Base-by-base conservation (phyloP, 1,284 basidiomycete species). In the Pyrrhoderma noxium region DNA sequence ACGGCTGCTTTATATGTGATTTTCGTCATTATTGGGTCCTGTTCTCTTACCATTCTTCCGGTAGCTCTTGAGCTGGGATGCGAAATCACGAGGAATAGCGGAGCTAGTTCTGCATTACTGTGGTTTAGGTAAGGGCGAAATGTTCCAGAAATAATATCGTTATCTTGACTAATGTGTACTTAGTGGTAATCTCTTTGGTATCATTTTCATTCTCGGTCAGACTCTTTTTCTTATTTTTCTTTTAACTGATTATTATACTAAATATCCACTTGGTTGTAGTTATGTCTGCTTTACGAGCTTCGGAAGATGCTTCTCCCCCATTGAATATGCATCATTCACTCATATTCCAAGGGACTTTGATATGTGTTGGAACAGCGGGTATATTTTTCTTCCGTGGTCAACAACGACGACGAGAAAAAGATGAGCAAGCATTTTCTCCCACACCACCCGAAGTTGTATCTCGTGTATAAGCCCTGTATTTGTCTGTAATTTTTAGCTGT, bases 11-110 rank as follows among this genome's bases (percentile, higher is more conserved):
- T 89, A 2, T 90, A 80, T 61, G 73, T 70, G 5, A 68, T 89
- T 44, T 79, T 84, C 70, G 74, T 75, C 3, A 62, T 89, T 41
- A 76, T 89, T 23, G 87, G 88, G 18, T 68, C 77, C 14, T 67
- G 73, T 45, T 80, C 79, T 3, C 56, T 90, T 46, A 75, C 79
- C 3, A 75, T 89, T 67, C 72, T 91, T 2, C 87, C 88, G 1
- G 72, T 90, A 22, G 79, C 71, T 1, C 69, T 91, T 53, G 88
- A 91, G 61, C 75, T 91, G 21, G 82, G 74, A 8, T 82, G 80
- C 40, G 88, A 91, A 63, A 62, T 90, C 25, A 88, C 86, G 11
- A 73, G 83, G 52, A 89, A 87, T 59, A 76, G 87, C 2, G 85
- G 87, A 55, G 80, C 76, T 1, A 87, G 84, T 55, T 76, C 86